Conservation (phyloP, 2,329 filamentous ascomycete species). For the Aspergillus sp. region DNA sequence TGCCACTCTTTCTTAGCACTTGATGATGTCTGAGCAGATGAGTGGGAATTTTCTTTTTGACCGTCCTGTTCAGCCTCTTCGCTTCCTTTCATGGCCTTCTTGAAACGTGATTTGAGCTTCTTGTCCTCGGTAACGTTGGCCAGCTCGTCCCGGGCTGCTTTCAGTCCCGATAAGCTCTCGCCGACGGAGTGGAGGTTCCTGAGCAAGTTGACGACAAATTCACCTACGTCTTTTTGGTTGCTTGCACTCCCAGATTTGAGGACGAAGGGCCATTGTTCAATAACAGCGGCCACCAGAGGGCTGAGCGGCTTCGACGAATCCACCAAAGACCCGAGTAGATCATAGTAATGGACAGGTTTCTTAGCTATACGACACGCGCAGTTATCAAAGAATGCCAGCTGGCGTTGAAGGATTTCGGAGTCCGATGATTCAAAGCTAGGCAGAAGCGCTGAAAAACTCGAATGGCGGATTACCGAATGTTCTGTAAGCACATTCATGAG, state of each 20-base stretch:
- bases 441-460: constrained; percentile 39
- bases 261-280: constrained; percentile 76
- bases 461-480: constrained; percentile 36
- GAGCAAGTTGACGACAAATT: constrained; percentile 61
- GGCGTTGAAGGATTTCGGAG: constrained; percentile 29
- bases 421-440: constrained; percentile 39
- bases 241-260: constrained; percentile 51
- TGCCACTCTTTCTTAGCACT: constrained; percentile 11
- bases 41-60: constrained; percentile 11
- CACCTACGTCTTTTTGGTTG: constrained; percentile 50
- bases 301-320: constrained; percentile 51
- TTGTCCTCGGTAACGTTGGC: constrained; percentile 40
- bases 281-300: constrained; percentile 66
- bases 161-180: constrained; percentile 51
- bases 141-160: constrained; percentile 47
- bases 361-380: constrained; percentile 73
- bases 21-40: constrained; percentile 15
- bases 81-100: constrained; percentile 26
- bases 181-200: constrained; percentile 54
- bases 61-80: constrained; percentile 17
- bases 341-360: constrained; percentile 78
- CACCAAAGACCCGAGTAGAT: constrained; percentile 44
- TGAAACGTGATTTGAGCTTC: constrained; percentile 40
- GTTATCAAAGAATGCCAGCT: constrained; percentile 78
- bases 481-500: constrained; percentile 37